A percentile compares a stretch with the other conserved stretches of the same genome.
phyloP scores from a whole-genome alignment of 495 filamentous ascomycete genomes.

The Pseudoneurospora amorphoporcata region DNA sequence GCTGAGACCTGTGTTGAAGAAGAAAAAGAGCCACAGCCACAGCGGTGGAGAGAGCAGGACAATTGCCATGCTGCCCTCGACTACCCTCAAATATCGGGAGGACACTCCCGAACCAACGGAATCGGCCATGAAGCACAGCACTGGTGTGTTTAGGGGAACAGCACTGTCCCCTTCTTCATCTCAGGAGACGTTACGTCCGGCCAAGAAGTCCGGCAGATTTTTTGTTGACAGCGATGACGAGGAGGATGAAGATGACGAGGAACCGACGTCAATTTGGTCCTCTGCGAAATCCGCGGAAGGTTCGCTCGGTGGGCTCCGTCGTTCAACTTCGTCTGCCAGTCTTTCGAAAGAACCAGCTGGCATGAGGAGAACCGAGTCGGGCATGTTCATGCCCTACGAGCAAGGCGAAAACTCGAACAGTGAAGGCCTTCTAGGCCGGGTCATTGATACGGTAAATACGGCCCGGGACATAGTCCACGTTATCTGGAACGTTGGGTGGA shows the following conservation, averaged over 20 bases:
- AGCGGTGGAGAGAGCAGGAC: slow-evolving; percentile 63
- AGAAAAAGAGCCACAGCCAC: slow-evolving; percentile 38
- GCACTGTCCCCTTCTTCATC: slow-evolving; percentile 54
- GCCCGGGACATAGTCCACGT: slow-evolving; percentile 93
- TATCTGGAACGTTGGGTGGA: slow-evolving; percentile 97
- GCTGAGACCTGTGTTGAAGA: slow-evolving; percentile 31
- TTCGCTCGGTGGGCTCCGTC: slow-evolving; percentile 16
- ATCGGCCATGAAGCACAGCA: slow-evolving; percentile 45
- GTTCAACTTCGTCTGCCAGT: slow-evolving; percentile 26
- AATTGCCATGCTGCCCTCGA: slow-evolving; percentile 86
- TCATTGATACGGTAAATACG: slow-evolving; percentile 92
- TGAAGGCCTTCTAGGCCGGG: slow-evolving; percentile 59
- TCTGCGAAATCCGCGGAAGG: slow-evolving; percentile 7
- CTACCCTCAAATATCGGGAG: slow-evolving; percentile 78
- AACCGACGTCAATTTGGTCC: slow-evolving; percentile 31
- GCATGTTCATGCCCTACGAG: slow-evolving; percentile 80
- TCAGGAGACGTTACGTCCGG: slow-evolving; percentile 64
- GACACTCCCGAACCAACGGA: slow-evolving; percentile 65
- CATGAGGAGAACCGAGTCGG: slow-evolving; percentile 63
- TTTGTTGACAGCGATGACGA: slow-evolving; percentile 41
- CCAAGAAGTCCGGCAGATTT: slow-evolving; percentile 59
- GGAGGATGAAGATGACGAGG: slow-evolving; percentile 50
- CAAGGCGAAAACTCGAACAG: slow-evolving; percentile 51
- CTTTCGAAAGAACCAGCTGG: slow-evolving; percentile 35
- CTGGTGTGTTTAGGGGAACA: slow-evolving; percentile 39